A percentile compares a stretch with the other conserved stretches of the same genome.
These are phyloP conservation scores for Chaetomium olivaceum DNA, from an alignment of 2,329 filamentous ascomycete genomes.

Conservation along the genomic window DNA sequence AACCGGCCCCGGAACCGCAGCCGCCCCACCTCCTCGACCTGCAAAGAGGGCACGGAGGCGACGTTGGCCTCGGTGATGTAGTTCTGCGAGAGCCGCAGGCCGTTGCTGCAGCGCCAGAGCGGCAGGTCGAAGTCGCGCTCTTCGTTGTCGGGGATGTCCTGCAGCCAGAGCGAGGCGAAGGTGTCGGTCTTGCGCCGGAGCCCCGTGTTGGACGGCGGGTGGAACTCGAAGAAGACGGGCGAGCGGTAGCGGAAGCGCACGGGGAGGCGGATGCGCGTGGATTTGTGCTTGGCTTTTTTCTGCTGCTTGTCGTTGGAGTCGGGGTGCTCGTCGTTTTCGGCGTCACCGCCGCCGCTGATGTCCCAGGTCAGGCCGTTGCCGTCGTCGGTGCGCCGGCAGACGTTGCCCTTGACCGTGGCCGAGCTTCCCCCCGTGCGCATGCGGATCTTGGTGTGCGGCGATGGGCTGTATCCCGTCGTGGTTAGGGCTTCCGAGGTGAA, in stretches of 20 bases:
- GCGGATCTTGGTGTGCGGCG: slow-evolving; percentile 71
- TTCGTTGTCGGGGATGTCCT: slow-evolving; percentile 80
- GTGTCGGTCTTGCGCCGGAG: slow-evolving; percentile 67
- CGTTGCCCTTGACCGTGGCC: slow-evolving; percentile 64
- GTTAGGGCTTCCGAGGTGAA: slow-evolving; percentile 73
- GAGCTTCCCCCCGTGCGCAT: slow-evolving; percentile 83
- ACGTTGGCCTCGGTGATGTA: slow-evolving; percentile 83
- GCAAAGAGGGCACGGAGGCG: slow-evolving; percentile 67
- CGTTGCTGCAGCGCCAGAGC: slow-evolving; percentile 80
- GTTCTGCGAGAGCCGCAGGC: slow-evolving; percentile 79
- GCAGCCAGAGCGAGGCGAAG: slow-evolving; percentile 82
- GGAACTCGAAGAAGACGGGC: slow-evolving; percentile 86
- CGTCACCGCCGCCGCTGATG: slow-evolving; percentile 41
- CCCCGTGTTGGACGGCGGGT: slow-evolving; percentile 52
- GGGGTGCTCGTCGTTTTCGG: not conserved
- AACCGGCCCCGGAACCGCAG: slow-evolving; percentile 79
- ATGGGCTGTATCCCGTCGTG: slow-evolving; percentile 61
- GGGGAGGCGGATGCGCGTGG: slow-evolving; percentile 65
- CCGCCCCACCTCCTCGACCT: slow-evolving; percentile 77
- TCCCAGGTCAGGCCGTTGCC: slow-evolving; percentile 55
- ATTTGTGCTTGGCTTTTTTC: not conserved
- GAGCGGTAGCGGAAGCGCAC: slow-evolving; percentile 90
- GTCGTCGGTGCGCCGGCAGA: slow-evolving; percentile 61
- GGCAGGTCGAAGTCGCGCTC: slow-evolving; percentile 79
- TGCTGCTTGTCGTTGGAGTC: not conserved